Evolutionary conservation across 169 alveolate genomes (phyloP).

Genomic region (Babesia ovis): DNA sequence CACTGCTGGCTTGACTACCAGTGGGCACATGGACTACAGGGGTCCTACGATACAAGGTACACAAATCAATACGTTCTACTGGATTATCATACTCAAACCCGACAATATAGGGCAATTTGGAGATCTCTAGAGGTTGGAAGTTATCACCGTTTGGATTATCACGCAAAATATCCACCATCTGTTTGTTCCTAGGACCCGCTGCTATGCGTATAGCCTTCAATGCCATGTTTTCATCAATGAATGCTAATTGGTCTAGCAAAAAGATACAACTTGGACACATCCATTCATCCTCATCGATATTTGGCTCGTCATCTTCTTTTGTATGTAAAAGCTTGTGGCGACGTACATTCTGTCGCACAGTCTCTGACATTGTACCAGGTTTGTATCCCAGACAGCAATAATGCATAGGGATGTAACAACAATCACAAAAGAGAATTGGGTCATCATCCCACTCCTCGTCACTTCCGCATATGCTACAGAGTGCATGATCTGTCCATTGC

Average conservation of each 20-base stretch:
- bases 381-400: slow-evolving; percentile 66
- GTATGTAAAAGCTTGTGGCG: slow-evolving; percentile 42
- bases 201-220: slow-evolving; percentile 67
- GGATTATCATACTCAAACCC: slow-evolving; percentile 64
- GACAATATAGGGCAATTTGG: slow-evolving; percentile 41
- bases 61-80: slow-evolving; percentile 59
- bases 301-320: slow-evolving; percentile 54
- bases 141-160: slow-evolving; percentile 31
- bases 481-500: slow-evolving; percentile 80
- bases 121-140: slow-evolving; percentile 17
- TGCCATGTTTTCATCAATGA: slow-evolving; percentile 69
- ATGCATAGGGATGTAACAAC: slow-evolving; percentile 82
- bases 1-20: neutral
- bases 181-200: slow-evolving; percentile 73
- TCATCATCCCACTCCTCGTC: slow-evolving; percentile 84
- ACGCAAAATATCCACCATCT: slow-evolving; percentile 59
- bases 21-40: neutral
- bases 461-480: slow-evolving; percentile 75
- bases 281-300: slow-evolving; percentile 79
- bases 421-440: slow-evolving; percentile 79
- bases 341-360: slow-evolving; percentile 40
- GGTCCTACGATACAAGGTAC: slow-evolving; percentile 28
- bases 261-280: slow-evolving; percentile 75
- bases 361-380: slow-evolving; percentile 65
- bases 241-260: slow-evolving; percentile 70